Evolutionary conservation across 768 basidiomycete species (phyloP).

Genomic region (Crassisporium funariophilum): DNA sequence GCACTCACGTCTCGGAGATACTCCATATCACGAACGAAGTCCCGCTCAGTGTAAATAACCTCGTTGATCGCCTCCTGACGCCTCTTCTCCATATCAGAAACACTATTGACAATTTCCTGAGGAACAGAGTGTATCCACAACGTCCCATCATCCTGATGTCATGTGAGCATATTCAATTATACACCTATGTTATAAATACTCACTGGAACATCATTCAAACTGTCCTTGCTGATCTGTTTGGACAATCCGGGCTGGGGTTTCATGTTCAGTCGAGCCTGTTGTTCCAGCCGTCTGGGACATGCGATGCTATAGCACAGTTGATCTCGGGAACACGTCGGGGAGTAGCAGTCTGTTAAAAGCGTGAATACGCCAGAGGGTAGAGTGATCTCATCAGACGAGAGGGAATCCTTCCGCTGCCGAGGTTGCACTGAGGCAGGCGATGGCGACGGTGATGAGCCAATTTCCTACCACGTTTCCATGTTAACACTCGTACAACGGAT

Average conservation of each 20-base stretch:
- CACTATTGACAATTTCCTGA: constrained; percentile 89
- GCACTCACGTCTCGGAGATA: constrained; percentile 88
- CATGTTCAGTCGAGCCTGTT: constrained; percentile 93
- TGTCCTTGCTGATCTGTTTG: constrained; percentile 81
- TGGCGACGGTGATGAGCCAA: constrained; percentile 24
- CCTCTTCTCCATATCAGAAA: constrained; percentile 91
- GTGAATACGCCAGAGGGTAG: constrained; percentile 96
- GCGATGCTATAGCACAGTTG: constrained; percentile 97
- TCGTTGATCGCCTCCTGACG: constrained; percentile 99
- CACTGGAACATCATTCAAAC: constrained; percentile 78
- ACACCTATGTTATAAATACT: constrained; percentile 15
- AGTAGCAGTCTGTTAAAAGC: constrained; percentile 95
- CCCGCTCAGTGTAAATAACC: constrained; percentile 91
- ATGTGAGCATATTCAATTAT: constrained; percentile 5
- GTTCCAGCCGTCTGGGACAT: constrained; percentile 91
- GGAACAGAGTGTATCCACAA: constrained; percentile 98
- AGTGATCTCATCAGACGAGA: constrained; percentile 60
- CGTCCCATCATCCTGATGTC: constrained; percentile 54
- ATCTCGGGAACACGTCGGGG: constrained; percentile 93
- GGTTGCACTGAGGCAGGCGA: constrained; percentile 27
- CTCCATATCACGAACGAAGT: constrained; percentile 98
- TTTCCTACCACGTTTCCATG: constrained; percentile 27
- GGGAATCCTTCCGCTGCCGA: constrained; percentile 40
- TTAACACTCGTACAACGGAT: not conserved
- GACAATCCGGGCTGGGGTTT: constrained; percentile 88